Evolutionary conservation across 345 rosid species (phyloP), one percentile per base, ranked within the genome.

Genomic region (Populus alba): DNA sequence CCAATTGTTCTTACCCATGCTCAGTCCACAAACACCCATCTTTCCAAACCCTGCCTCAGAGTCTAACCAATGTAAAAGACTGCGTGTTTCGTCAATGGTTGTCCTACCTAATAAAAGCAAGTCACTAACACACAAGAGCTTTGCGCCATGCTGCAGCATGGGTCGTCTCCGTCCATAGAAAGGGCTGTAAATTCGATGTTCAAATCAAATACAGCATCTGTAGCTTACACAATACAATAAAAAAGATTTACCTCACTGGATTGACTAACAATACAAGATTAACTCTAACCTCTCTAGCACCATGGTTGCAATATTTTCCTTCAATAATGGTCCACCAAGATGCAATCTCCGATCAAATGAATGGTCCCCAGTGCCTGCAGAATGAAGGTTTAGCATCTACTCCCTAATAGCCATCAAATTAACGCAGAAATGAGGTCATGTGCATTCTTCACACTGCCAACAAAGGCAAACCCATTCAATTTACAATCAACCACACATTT

Each of bases 81-180:
- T 79, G 3, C 97, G 97, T 7, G 97, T 82, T 91, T 96, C 98
- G 62, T 96, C 98, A 74, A 94, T 94, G 39, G 98, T 96, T 75
- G 92, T 95, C 86, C 95, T 91, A 71, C 98, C 98, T 75, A 94
- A 87, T 80, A 96, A 86, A 75, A 96, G 97, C 82, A 96, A 87
- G 90, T 96, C 99, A 79, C 99, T 96, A 39, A 96, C 98, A 82
- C 99, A 91, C 62, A 96, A 88, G 8, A 96, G 93, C 75, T 92
- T 96, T 27, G 98, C 90, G 51, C 97, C 99, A 51, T 82, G 86
- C 81, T 94, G 99, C 79, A 94, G 84, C 83, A 92, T 41, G 16
- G 99, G 98, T 68, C 99, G 97, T 74, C 99, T 88, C 80, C 80
- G 91, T 69, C 99, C 99, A 86, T 96, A 96, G 66, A 94, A 96